Percentiles rank a stretch among this genome's conserved stretches.
These are phyloP conservation scores for Colletotrichum sidae DNA, from an alignment of 2,329 filamentous ascomycete genomes.

Conservation along the genomic window DNA sequence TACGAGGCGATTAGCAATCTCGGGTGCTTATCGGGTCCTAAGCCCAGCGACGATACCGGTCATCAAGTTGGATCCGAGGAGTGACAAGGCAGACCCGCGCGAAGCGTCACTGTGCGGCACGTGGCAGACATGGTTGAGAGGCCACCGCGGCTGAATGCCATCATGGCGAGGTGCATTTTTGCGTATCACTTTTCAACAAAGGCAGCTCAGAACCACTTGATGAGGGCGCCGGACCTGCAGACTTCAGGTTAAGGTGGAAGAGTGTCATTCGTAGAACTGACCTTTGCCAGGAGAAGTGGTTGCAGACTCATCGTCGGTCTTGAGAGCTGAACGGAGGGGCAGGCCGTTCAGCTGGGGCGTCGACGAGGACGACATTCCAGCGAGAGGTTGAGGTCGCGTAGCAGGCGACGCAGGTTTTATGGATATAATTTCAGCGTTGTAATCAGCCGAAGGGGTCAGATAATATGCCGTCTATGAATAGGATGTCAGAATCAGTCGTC, in stretches of 20 bases:
- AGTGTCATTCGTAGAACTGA: slow-evolving; percentile 44
- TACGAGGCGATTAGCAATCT: slow-evolving; percentile 41
- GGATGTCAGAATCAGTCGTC: slow-evolving; percentile 12
- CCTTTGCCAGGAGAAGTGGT: slow-evolving; percentile 56
- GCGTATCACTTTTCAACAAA: background rate
- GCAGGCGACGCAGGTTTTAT: background rate
- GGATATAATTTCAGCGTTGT: background rate
- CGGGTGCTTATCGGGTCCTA: slow-evolving; percentile 2
- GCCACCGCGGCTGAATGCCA: slow-evolving; percentile 11
- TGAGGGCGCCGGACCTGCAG: slow-evolving; percentile 27
- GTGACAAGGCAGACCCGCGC: slow-evolving; percentile 10
- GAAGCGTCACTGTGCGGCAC: slow-evolving; percentile 41
- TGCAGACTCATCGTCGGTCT: slow-evolving; percentile 56
- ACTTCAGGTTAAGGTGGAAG: slow-evolving; percentile 17
- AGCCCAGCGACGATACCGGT: slow-evolving; percentile 36
- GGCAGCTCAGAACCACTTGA: slow-evolving; percentile 29
- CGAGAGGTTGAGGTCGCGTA: background rate
- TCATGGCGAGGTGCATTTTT: background rate
- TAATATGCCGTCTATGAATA: background rate
- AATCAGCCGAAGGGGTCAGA: slow-evolving; percentile 2
- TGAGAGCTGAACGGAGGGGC: slow-evolving; percentile 57
- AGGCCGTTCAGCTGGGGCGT: slow-evolving; percentile 28
- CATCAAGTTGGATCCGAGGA: slow-evolving; percentile 21
- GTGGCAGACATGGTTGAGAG: slow-evolving; percentile 8
- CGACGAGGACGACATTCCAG: slow-evolving; percentile 36